Evolutionary conservation across 805 yeast genomes (phyloP), one percentile per base, ranked within the genome.

Genomic region (Cyberlindnera xylosilytica): DNA sequence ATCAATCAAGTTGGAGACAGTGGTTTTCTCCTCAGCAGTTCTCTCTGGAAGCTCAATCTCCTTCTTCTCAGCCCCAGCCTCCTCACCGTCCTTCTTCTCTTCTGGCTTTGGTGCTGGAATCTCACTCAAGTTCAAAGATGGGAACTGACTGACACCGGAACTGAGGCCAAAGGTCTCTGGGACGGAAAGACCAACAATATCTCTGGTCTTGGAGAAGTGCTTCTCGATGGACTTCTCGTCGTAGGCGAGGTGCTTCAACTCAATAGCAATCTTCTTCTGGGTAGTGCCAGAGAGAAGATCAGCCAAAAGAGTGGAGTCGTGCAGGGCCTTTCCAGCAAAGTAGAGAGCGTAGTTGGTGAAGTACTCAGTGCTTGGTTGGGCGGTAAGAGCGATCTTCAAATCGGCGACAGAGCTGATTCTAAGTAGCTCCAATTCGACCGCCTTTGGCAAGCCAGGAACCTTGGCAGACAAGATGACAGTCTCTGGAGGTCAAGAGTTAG

Each of bases 151-250:
- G 26, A 69, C 65, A 35, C 89, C 91, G 15, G 60, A 58, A 39
- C 63, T 55, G 31, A 66, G 63, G 39, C 60, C 56, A 28, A 73
- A 61, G 11, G 73, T 63, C 24, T 68, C 66, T 20, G 37, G 64
- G 27, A 74, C 75, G 44, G 74, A 72, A 49, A 81, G 66, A 4
- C 79, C 81, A 32, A 76, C 69, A 37, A 70, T 65, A 42, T 81
- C 88, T 59, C 95, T 77, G 37, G 81, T 74, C 45, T 76, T 76
- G 38, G 66, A 60, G 32, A 87, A 60, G 60, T 88, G 96, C 20
- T 74, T 76, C 46, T 78, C 67, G 22, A 85, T 81, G 23, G 73
- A 66, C 33, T 73, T 69, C 58, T 77, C 81, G 45, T 73, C 79
- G 67, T 87, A 87, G 1, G 81, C 68, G 40, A 70, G 73, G 43